Evolutionary conservation across 116 monocot species (phyloP).

Genomic region (Dioscorea cayenensis): DNA sequence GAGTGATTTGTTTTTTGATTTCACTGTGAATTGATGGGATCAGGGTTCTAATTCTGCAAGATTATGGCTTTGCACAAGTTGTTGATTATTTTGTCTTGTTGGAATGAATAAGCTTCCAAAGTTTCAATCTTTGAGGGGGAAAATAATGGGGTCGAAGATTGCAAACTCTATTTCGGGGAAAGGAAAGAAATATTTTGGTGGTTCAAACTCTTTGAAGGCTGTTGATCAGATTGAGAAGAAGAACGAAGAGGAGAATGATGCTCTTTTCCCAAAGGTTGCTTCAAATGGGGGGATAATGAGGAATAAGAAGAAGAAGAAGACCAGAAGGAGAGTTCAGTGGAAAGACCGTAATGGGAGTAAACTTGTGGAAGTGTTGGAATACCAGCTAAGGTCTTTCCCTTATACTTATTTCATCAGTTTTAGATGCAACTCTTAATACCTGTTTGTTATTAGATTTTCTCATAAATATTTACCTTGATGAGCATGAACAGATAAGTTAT

Average conservation of each 20-base stretch:
- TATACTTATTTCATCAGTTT: not conserved
- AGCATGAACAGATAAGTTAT: not conserved
- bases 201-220: not conserved
- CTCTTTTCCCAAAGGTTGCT: not conserved
- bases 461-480: not conserved
- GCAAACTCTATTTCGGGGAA: not conserved
- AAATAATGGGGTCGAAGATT: not conserved
- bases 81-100: not conserved
- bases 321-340: slow-evolving; percentile 56
- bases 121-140: not conserved
- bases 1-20: not conserved
- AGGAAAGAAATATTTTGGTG: not conserved
- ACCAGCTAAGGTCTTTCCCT: slow-evolving; percentile 37
- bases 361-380: slow-evolving; percentile 48
- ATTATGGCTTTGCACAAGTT: not conserved
- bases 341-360: slow-evolving; percentile 53
- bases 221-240: not conserved
- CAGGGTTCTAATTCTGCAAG: not conserved
- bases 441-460: not conserved
- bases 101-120: not conserved
- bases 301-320: slow-evolving; percentile 21
- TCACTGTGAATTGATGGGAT: not conserved
- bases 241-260: not conserved
- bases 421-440: not conserved
- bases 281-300: slow-evolving; percentile 16